phyloP scores from a whole-genome alignment of 225 moss, liverwort and hornwort species.

The Neckera pumila region DNA sequence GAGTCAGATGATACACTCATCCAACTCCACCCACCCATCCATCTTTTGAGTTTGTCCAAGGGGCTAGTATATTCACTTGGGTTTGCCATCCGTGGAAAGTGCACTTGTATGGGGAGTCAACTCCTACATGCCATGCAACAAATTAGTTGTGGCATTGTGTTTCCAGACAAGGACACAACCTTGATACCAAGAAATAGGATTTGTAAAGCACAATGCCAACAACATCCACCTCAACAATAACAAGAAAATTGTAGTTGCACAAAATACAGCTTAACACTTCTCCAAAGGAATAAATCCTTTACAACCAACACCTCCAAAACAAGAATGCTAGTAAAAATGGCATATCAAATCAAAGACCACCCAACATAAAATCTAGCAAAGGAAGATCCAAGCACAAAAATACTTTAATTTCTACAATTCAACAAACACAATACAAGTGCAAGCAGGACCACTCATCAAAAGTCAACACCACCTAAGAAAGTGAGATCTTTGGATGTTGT shows the following conservation, averaged over 20 bases:
- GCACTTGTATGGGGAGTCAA: neutral
- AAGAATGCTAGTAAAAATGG: neutral
- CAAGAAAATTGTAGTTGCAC: rapidly evolving
- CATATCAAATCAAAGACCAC: neutral
- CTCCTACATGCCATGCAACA: neutral
- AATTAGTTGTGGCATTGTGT: rapidly evolving
- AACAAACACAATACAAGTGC: rapidly evolving
- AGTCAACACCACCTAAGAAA: rapidly evolving
- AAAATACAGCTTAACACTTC: neutral
- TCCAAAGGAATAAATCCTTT: neutral
- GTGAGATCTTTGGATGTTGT: too few relatives aligned
- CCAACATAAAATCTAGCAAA: rapidly evolving
- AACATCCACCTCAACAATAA: neutral
- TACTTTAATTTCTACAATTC: neutral
- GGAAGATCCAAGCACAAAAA: neutral
- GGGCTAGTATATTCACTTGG: neutral
- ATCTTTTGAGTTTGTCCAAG: neutral
- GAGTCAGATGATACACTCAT: slow-evolving; percentile 25
- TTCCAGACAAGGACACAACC: neutral
- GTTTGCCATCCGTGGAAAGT: neutral
- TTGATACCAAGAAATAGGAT: neutral
- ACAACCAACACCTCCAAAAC: rapidly evolving
- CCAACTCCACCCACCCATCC: neutral
- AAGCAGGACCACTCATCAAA: neutral
- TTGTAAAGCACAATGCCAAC: neutral